phyloP scores from a whole-genome alignment of 768 basidiomycete species.

The Grammothele lineata region DNA sequence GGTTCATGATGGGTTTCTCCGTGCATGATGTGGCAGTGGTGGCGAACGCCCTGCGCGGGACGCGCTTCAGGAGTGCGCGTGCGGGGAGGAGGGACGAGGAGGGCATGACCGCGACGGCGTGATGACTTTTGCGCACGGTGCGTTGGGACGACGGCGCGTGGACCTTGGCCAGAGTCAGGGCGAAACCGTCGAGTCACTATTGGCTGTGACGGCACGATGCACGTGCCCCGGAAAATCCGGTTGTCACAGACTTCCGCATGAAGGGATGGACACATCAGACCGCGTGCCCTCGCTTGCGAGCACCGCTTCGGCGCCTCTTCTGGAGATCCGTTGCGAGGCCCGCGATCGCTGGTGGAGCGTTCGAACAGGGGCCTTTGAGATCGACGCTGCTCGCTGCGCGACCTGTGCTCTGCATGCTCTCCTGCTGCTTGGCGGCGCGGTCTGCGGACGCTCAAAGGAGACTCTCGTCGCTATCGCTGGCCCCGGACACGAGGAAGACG shows the following conservation, averaged over 20 bases:
- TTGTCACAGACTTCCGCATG: no score
- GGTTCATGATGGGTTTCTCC: conserved; percentile 39
- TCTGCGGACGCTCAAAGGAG: no score
- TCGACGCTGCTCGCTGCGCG: no score
- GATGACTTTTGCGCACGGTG: not conserved
- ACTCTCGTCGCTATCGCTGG: no score
- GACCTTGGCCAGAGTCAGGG: not conserved
- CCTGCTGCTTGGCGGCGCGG: no score
- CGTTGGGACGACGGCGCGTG: not conserved
- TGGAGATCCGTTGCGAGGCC: conserved; percentile 4
- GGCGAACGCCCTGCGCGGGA: conserved; percentile 14
- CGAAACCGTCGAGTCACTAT: conserved; percentile 11
- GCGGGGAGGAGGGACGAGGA: conserved; percentile 11
- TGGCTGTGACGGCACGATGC: conserved; percentile 6
- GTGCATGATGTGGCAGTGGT: conserved; percentile 9
- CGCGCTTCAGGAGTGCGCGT: conserved; percentile 5
- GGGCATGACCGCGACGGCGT: conserved; percentile 8
- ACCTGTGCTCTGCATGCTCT: no score
- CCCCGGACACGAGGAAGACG: no score
- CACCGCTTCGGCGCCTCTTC: conserved; percentile 11
- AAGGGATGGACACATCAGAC: no score
- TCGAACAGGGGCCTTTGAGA: not conserved
- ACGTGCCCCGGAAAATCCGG: conserved; percentile 5
- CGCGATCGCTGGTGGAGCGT: conserved; percentile 8
- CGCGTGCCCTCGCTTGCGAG: not conserved